A percentile compares a stretch with the other conserved stretches of the same genome.
Evolutionary conservation across 306 rosid species (phyloP).

Genomic region (Delonix regia): DNA sequence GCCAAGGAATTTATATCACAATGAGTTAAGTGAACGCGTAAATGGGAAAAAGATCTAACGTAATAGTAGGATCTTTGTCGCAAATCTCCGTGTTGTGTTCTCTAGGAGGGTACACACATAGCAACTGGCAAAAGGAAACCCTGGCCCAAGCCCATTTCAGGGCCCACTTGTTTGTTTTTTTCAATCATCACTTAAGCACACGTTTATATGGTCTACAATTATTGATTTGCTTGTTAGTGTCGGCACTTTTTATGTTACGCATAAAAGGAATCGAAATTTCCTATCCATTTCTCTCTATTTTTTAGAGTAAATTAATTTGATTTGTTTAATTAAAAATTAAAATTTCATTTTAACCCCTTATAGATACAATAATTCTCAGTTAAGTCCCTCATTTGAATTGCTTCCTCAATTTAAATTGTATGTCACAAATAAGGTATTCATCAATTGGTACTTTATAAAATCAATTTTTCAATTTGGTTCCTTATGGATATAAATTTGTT

Average conservation of each 20-base stretch:
- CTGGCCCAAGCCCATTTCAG: constrained; percentile 31
- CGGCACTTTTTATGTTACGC: not conserved
- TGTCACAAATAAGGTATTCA: too few species aligned
- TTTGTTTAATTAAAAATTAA: too few species aligned
- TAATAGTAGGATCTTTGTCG: not conserved
- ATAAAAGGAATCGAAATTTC: not conserved
- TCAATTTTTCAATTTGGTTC: too few species aligned
- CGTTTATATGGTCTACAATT: not conserved
- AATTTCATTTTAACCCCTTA: too few species aligned
- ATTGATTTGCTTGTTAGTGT: not conserved
- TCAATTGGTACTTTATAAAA: too few species aligned
- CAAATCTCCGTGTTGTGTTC: not conserved
- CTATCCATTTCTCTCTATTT: not conserved
- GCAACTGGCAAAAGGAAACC: not conserved
- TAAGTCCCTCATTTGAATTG: too few species aligned
- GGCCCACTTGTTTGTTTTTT: constrained; percentile 33
- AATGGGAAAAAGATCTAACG: not conserved
- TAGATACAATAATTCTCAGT: too few species aligned
- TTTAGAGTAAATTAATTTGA: not conserved
- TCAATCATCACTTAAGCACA: not conserved
- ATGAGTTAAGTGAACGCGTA: not conserved
- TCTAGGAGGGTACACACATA: not conserved
- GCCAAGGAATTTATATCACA: not conserved
- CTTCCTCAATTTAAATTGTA: too few species aligned
- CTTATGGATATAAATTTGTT: too few species aligned